Percentiles rank a stretch among this genome's conserved stretches.
Conservation (phyloP, 768 basidiomycete species). For the Trametes cinnabarina region DNA sequence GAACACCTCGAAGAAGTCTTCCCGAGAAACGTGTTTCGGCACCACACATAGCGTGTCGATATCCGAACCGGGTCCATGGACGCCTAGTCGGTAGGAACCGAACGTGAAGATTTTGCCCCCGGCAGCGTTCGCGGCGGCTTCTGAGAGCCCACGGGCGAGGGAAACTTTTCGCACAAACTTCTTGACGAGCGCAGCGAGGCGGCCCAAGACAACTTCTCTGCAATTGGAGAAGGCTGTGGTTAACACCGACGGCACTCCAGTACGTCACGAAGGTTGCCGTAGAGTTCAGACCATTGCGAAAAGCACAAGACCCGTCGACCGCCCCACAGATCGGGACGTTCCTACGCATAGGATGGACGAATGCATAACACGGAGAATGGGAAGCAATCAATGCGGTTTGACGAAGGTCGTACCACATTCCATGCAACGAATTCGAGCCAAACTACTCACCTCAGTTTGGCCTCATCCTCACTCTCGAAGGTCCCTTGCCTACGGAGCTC, state of each 20-base stretch:
- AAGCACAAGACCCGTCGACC: too few relatives aligned
- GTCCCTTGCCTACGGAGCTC: conserved; percentile 83
- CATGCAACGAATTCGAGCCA: background rate
- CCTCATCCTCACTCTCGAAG: conserved; percentile 88
- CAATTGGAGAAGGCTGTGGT: conserved; percentile 9
- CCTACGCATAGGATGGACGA: too few relatives aligned
- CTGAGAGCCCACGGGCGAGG: conserved; percentile 77
- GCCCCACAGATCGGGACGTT: too few relatives aligned
- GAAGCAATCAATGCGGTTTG: conserved; percentile 1
- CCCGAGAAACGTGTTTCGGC: conserved; percentile 91
- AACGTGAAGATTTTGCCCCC: conserved; percentile 99
- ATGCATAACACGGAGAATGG: too few relatives aligned
- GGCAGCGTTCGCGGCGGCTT: conserved; percentile 81
- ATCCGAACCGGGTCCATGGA: conserved; percentile 93
- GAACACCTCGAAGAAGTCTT: conserved; percentile 93
- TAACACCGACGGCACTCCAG: background rate
- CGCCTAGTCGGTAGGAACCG: conserved; percentile 96
- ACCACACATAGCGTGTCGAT: conserved; percentile 99
- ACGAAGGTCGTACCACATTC: background rate
- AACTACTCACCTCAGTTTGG: conserved; percentile 73
- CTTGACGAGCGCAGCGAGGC: conserved; percentile 85
- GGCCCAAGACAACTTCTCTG: conserved; percentile 92
- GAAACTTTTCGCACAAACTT: conserved; percentile 88
- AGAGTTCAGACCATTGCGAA: too few relatives aligned
- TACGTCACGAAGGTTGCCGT: too few relatives aligned